A percentile compares a stretch with the other conserved stretches of the same genome.
These are phyloP conservation scores for Strobilomyces dryophilus DNA, from an alignment of 768 basidiomycete species.

Conservation along the genomic window DNA sequence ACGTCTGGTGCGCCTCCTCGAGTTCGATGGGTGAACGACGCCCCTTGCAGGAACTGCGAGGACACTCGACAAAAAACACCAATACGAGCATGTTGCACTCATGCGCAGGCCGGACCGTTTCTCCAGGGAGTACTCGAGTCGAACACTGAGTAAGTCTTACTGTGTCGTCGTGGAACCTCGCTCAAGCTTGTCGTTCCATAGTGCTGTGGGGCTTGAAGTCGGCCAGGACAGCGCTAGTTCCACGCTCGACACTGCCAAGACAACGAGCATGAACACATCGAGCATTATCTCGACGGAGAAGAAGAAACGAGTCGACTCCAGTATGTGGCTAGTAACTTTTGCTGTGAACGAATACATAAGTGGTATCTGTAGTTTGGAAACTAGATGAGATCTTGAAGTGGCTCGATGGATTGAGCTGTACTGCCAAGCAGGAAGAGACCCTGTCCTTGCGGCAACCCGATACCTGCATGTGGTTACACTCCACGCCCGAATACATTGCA, in stretches of 20 bases:
- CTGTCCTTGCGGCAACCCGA: conserved; percentile 5
- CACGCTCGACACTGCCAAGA: too few relatives aligned
- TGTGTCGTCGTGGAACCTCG: not conserved
- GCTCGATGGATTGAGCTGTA: conserved; percentile 12
- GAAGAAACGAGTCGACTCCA: not conserved
- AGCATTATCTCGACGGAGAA: not conserved
- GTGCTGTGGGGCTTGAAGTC: not conserved
- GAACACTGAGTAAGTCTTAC: not conserved
- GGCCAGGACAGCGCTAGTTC: too few relatives aligned
- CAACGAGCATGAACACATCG: too few relatives aligned
- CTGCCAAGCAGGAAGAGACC: conserved; percentile 9
- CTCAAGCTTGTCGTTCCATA: not conserved
- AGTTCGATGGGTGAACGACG: not conserved
- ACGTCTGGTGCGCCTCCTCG: conserved; percentile 4
- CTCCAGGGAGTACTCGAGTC: not conserved
- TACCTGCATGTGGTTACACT: conserved; percentile 7
- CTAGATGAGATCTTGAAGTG: conserved; percentile 8
- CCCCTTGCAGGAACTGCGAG: conserved; percentile 4
- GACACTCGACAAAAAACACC: not conserved
- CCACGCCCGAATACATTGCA: not conserved
- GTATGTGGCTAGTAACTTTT: not conserved
- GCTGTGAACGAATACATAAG: not conserved
- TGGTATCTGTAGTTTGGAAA: not conserved
- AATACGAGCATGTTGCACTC: not conserved
- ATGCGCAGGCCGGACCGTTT: not conserved